phyloP scores from a whole-genome alignment of 805 yeast genomes.

The Saccharomycopsis oosterbeekiorum region DNA sequence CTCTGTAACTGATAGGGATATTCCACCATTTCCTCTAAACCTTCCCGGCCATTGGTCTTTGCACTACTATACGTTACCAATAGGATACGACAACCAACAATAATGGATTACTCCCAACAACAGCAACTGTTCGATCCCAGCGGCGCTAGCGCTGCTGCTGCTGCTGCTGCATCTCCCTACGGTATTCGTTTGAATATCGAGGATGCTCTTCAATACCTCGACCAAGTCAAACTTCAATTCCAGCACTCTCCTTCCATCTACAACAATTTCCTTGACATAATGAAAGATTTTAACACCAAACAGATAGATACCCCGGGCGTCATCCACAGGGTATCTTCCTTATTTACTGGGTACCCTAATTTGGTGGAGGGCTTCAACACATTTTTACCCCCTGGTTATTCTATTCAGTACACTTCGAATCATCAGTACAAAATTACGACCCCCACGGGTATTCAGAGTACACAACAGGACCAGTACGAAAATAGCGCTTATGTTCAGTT shows the following conservation, averaged over 20 bases:
- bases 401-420: slow-evolving; percentile 83
- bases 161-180: neutral
- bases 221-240: slow-evolving; percentile 91
- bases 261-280: slow-evolving; percentile 90
- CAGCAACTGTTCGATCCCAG: neutral
- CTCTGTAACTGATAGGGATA: too few relatives aligned
- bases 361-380: slow-evolving; percentile 96
- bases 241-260: slow-evolving; percentile 89
- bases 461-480: neutral
- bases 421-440: slow-evolving; percentile 91
- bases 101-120: neutral
- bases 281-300: slow-evolving; percentile 97
- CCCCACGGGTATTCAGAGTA: slow-evolving; percentile 32
- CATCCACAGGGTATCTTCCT: slow-evolving; percentile 83
- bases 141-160: neutral
- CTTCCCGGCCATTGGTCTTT: neutral
- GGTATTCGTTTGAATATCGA: slow-evolving; percentile 72
- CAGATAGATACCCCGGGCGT: slow-evolving; percentile 97
- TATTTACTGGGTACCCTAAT: slow-evolving; percentile 88
- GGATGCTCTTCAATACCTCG: slow-evolving; percentile 91
- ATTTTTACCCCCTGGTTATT: slow-evolving; percentile 92
- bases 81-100: neutral
- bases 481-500: neutral
- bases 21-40: neutral
- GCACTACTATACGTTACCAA: neutral